Base-by-base conservation (phyloP, 2,329 filamentous ascomycete species). In the Cryphonectria naterciae region DNA sequence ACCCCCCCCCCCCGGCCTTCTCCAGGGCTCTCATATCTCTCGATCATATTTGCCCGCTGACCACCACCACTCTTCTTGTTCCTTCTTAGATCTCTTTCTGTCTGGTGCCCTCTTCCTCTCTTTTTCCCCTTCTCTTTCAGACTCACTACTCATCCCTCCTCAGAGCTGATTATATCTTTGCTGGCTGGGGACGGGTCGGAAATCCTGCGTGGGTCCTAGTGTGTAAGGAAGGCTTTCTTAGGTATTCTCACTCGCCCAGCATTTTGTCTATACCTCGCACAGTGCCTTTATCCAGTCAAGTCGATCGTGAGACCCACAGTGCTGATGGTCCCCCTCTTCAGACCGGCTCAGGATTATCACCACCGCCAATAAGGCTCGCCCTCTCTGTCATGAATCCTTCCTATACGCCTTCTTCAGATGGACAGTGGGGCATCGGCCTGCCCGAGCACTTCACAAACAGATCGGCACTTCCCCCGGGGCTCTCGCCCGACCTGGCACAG, bases 341-440 rank as follows among this genome's bases (percentile, higher is more conserved):
- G 52, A 67, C n/a, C 35, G 68, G 54, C 62, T 28, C 35, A 56
- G 49, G 49, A 52, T 64, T 37, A 62, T 52, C 49, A 63, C 37
- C 66, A 62, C 41, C 41, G 60, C 37, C 62, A 37, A 54, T 28
- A 49, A 54, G 65, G 56, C 68, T 63, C 43, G 41, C 58, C 62
- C 28, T 46, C 39, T 70, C 66, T 69, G 69, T 68, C 67, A 72
- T 72, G 71, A 68, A 67, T 67, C 41, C 63, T 67, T 61, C 69
- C 8, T 68, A 70, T 35, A 56, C 62, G 49, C 54, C 68, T 15
- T n/a, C 49, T 17, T 52, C 68, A 61, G 65, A 71, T 37, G 63
- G 41, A 63, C 66, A 41, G 54, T 70, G 71, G 71, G 71, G 62
- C 61, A 46, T 68, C 49, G 63, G 56, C 37, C 49, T 58, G n/a